phyloP scores from a whole-genome alignment of 2,329 filamentous ascomycete genomes.

The Pyrenophora seminiperda region DNA sequence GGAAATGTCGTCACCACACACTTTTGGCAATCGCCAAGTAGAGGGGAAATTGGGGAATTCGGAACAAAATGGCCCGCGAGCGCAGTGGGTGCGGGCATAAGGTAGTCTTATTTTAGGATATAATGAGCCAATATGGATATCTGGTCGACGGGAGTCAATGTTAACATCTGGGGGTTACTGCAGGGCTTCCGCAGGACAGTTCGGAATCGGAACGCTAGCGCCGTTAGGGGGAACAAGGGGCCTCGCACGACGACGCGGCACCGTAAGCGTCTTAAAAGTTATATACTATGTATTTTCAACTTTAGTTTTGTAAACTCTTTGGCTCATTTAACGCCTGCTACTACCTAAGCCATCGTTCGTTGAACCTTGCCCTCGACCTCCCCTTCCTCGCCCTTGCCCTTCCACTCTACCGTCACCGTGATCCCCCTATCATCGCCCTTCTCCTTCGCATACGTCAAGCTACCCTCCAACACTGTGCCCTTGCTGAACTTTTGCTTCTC shows the following conservation, averaged over 20 bases:
- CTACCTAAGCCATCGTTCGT: slow-evolving; percentile 36
- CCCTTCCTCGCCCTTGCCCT: slow-evolving; percentile 34
- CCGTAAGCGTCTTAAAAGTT: too few relatives aligned
- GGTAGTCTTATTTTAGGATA: too few relatives aligned
- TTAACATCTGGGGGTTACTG: not conserved
- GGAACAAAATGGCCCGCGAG: too few relatives aligned
- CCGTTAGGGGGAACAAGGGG: not conserved
- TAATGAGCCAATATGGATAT: not conserved
- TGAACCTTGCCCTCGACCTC: slow-evolving; percentile 41
- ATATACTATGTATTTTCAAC: too few relatives aligned
- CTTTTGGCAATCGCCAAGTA: not conserved
- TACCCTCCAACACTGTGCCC: slow-evolving; percentile 71
- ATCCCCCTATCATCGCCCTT: slow-evolving; percentile 48
- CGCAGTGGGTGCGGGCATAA: not conserved
- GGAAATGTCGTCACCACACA: slow-evolving; percentile 25
- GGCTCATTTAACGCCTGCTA: not conserved
- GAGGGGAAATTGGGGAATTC: not conserved
- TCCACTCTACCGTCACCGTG: slow-evolving; percentile 50
- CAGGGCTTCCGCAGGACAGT: slow-evolving; percentile 10
- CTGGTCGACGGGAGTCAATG: not conserved
- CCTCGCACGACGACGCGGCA: too few relatives aligned
- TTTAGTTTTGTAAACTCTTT: not conserved
- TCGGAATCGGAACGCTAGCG: slow-evolving; percentile 18
- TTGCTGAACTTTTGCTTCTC: slow-evolving; percentile 46
- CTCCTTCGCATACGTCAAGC: slow-evolving; percentile 72